Percentiles rank a stretch among this genome's conserved stretches.
phyloP scores from a whole-genome alignment of 2,329 filamentous ascomycete genomes.

The Leptographium flavum region DNA sequence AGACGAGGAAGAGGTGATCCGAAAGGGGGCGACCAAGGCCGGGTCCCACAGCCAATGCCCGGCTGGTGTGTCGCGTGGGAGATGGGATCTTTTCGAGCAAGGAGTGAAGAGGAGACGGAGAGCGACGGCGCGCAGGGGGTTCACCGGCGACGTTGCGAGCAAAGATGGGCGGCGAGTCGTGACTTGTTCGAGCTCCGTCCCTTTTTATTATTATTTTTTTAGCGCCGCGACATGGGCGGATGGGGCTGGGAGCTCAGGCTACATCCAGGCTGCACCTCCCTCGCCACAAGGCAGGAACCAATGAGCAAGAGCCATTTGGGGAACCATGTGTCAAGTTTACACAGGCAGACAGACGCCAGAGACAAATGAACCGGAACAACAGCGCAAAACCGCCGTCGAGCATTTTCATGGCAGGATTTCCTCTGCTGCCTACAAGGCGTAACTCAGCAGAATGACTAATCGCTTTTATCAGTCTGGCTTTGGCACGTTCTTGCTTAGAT shows the following conservation, averaged over 20 bases:
- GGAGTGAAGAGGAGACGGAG: neutral
- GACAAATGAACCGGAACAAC: too few species aligned
- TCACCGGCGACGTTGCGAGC: neutral
- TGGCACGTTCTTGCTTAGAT: neutral
- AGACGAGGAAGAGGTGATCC: neutral
- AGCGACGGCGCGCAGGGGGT: neutral
- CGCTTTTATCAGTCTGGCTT: too few species aligned
- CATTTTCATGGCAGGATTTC: too few species aligned
- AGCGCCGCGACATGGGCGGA: neutral
- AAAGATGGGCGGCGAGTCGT: neutral
- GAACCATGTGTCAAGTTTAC: too few species aligned
- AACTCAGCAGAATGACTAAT: too few species aligned
- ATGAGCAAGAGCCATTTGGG: too few species aligned
- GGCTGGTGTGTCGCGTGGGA: neutral
- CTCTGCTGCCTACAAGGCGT: too few species aligned
- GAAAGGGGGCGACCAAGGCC: neutral
- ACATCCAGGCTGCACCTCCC: neutral
- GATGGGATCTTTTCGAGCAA: neutral
- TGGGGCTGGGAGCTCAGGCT: slow-evolving; percentile 1
- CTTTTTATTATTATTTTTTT: slow-evolving; percentile 2
- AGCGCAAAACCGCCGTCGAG: too few species aligned
- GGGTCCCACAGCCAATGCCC: neutral
- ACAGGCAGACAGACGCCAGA: too few species aligned
- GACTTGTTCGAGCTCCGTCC: neutral
- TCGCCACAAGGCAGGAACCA: too few species aligned